Percentiles rank a stretch among this genome's conserved stretches.
Conservation (phyloP, 768 basidiomycete genomes). For the Gloeopeniophorella convolvens region DNA sequence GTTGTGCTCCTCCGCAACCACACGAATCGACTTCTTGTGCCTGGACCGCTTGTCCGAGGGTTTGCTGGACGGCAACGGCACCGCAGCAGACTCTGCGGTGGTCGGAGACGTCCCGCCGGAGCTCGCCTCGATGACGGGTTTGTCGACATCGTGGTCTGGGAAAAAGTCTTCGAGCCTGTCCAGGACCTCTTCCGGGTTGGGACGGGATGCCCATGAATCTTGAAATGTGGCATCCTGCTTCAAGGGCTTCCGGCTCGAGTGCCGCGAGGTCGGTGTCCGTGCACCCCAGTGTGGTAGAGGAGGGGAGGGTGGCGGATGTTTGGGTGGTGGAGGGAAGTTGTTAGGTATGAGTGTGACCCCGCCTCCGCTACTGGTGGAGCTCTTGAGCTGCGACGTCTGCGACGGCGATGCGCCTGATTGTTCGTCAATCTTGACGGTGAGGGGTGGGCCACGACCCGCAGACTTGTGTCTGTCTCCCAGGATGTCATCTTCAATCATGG, state of each 20-base stretch:
- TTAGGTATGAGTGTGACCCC: slow-evolving; percentile 32
- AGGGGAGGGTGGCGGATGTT: slow-evolving; percentile 24
- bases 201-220: slow-evolving; percentile 86
- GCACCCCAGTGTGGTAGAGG: slow-evolving; percentile 14
- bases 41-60: slow-evolving; percentile 37
- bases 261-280: slow-evolving; percentile 23
- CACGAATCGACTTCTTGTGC: slow-evolving; percentile 87
- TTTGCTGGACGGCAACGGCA: slow-evolving; percentile 25
- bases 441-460: slow-evolving; percentile 17
- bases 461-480: slow-evolving; percentile 6
- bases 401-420: slow-evolving; percentile 23
- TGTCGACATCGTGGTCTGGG: slow-evolving; percentile 92
- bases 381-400: slow-evolving; percentile 24
- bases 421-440: slow-evolving; percentile 21
- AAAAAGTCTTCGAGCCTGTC: slow-evolving; percentile 93
- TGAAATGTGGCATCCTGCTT: slow-evolving; percentile 53
- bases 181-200: slow-evolving; percentile 87
- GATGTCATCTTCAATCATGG: slow-evolving; percentile 26
- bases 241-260: slow-evolving; percentile 18
- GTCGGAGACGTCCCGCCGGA: slow-evolving; percentile 79
- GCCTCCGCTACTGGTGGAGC: slow-evolving; percentile 22
- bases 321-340: slow-evolving; percentile 22
- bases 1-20: slow-evolving; percentile 87
- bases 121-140: slow-evolving; percentile 85
- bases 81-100: slow-evolving; percentile 41